Evolutionary conservation across 306 rosid genomes (phyloP).

Genomic region (Rosa chinensis): DNA sequence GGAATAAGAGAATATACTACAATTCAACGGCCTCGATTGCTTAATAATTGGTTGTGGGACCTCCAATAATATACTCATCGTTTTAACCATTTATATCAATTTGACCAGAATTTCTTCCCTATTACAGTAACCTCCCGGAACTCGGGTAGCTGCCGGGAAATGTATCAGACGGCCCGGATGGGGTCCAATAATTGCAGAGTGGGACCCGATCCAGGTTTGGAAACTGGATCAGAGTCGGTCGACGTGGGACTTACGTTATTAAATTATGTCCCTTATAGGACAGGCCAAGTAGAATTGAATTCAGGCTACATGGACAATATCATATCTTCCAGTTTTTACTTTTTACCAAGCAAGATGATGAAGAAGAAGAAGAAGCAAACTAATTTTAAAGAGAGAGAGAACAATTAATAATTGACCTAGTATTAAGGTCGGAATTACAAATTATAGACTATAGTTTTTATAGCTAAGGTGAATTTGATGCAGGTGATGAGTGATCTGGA

Average conservation of each 20-base stretch:
- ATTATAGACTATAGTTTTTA: background rate
- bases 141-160: background rate
- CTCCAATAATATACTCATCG: conserved; percentile 20
- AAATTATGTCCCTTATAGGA: background rate
- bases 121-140: background rate
- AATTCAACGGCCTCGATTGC: conserved; percentile 28
- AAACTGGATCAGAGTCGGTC: conserved; percentile 21
- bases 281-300: background rate
- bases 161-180: conserved; percentile 20
- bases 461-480: background rate
- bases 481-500: background rate
- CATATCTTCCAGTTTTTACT: background rate
- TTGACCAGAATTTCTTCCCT: background rate
- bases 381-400: background rate
- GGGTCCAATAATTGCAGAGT: conserved; percentile 25
- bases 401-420: background rate
- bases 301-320: background rate
- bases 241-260: conserved; percentile 25
- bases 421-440: background rate
- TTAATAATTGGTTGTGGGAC: conserved; percentile 24
- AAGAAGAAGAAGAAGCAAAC: background rate
- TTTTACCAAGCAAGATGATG: background rate
- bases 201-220: conserved; percentile 18
- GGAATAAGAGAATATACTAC: conserved; percentile 8
- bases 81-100: conserved; percentile 3